Percentiles rank a stretch among this genome's conserved stretches.
These are phyloP conservation scores for Epichloe scottii DNA, from an alignment of 2,329 filamentous ascomycete species.

Conservation along the genomic window DNA sequence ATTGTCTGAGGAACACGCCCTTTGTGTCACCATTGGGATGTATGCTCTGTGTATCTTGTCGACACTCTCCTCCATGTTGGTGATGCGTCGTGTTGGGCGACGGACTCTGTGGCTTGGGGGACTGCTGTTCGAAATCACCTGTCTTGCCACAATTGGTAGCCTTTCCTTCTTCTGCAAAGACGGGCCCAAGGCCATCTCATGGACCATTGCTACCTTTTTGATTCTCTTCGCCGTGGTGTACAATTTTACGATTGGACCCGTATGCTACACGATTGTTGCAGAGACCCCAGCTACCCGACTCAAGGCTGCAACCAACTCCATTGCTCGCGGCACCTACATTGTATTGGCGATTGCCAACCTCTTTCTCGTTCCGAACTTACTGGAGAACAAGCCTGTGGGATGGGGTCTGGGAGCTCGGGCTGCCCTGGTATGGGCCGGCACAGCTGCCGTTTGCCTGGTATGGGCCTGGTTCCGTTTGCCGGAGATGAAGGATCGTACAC, in stretches of 20 bases:
- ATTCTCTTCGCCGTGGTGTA: conserved; percentile 28
- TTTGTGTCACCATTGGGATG: conserved; percentile 32
- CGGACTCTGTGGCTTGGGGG: conserved; percentile 30
- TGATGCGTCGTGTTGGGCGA: conserved; percentile 28
- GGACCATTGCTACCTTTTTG: conserved; percentile 24
- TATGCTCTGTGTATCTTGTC: conserved; percentile 28
- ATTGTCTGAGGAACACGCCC: conserved; percentile 25
- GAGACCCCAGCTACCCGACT: conserved; percentile 18
- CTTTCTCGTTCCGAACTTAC: conserved; percentile 10
- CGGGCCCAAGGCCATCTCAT: conserved; percentile 7
- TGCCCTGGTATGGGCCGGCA: conserved; percentile 11
- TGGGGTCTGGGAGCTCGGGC: conserved; percentile 11
- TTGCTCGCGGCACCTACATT: conserved; percentile 10
- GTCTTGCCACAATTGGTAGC: conserved; percentile 13
- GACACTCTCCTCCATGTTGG: conserved; percentile 30
- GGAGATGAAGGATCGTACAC: conserved; percentile 12
- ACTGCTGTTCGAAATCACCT: conserved; percentile 20
- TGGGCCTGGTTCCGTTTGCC: conserved; percentile 14
- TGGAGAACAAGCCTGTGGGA: conserved; percentile 9
- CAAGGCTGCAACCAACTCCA: conserved; percentile 11
- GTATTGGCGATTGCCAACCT: conserved; percentile 10
- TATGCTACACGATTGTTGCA: conserved; percentile 30
- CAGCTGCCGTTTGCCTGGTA: conserved; percentile 5
- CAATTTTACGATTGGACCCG: conserved; percentile 28
- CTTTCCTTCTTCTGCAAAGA: background rate